phyloP scores from a whole-genome alignment of 2,329 filamentous ascomycete species.

The Cordyceps cicadae region DNA sequence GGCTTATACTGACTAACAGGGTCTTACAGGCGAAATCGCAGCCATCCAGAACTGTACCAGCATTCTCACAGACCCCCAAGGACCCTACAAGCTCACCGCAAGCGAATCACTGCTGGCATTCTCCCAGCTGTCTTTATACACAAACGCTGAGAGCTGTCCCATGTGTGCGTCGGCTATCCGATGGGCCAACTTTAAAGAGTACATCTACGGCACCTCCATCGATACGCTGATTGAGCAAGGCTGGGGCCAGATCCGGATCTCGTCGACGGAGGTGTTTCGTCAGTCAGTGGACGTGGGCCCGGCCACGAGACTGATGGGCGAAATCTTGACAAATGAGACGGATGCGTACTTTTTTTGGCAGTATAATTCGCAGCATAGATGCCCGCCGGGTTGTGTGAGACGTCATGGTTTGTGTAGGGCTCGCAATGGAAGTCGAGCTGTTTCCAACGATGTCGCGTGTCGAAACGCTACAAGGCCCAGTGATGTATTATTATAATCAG shows the following conservation, averaged over 20 bases:
- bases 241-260: constrained; percentile 43
- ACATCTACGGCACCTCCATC: constrained; percentile 45
- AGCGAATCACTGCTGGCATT: constrained; percentile 37
- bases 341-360: constrained; percentile 48
- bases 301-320: constrained; percentile 32
- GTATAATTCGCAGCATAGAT: constrained; percentile 25
- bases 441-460: neutral
- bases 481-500: neutral
- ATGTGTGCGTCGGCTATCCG: constrained; percentile 51
- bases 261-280: constrained; percentile 37
- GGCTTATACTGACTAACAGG: neutral
- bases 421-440: neutral
- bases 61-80: constrained; percentile 37
- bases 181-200: constrained; percentile 47
- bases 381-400: neutral
- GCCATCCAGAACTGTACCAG: constrained; percentile 45
- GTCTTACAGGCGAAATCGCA: constrained; percentile 40
- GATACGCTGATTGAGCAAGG: constrained; percentile 36
- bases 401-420: neutral
- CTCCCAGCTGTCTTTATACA: constrained; percentile 41
- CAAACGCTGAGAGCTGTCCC: constrained; percentile 48
- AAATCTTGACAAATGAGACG: constrained; percentile 43
- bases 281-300: constrained; percentile 28
- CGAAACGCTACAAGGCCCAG: neutral
- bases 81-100: constrained; percentile 34